Conservation (phyloP, 306 rosid species). For the Gillenia trifoliata region DNA sequence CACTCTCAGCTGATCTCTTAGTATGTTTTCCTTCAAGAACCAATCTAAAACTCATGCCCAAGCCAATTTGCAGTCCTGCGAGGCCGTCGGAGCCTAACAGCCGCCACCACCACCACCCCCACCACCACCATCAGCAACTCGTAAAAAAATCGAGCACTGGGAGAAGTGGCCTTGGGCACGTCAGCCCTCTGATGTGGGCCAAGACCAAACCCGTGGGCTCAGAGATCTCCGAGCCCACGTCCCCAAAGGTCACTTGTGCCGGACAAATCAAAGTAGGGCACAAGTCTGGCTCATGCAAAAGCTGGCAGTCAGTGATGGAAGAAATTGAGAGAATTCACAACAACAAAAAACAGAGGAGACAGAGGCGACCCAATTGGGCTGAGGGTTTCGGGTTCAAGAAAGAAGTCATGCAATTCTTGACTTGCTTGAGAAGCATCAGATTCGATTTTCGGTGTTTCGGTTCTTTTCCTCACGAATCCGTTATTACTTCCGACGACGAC, state of each 20-base stretch:
- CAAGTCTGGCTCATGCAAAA: constrained; percentile 45
- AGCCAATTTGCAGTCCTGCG: constrained; percentile 84
- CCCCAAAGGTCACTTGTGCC: constrained; percentile 91
- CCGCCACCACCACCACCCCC: constrained; percentile 18
- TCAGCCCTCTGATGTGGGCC: constrained; percentile 70
- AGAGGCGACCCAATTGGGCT: constrained; percentile 49
- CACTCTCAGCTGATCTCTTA: constrained; percentile 65
- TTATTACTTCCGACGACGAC: constrained; percentile 46
- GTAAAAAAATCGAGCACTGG: constrained; percentile 44
- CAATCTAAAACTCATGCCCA: constrained; percentile 63
- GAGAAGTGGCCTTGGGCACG: constrained; percentile 31
- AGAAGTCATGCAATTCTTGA: constrained; percentile 77
- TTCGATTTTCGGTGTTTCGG: constrained; percentile 79
- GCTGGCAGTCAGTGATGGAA: constrained; percentile 95
- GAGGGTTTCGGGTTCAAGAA: constrained; percentile 74
- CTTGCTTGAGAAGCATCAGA: constrained; percentile 59
- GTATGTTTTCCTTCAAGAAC: constrained; percentile 91
- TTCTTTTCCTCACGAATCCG: constrained; percentile 43
- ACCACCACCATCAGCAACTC: constrained; percentile 6
- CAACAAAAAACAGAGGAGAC: constrained; percentile 41
- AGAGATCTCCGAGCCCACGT: constrained; percentile 73
- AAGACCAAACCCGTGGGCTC: constrained; percentile 61
- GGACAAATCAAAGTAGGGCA: constrained; percentile 89
- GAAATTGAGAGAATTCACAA: constrained; percentile 85
- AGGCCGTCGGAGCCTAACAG: constrained; percentile 45